Percentiles rank a stretch among this genome's conserved stretches.
Evolutionary conservation across 2,329 filamentous ascomycete species (phyloP).

Genomic region (Aureobasidium melanogenum): DNA sequence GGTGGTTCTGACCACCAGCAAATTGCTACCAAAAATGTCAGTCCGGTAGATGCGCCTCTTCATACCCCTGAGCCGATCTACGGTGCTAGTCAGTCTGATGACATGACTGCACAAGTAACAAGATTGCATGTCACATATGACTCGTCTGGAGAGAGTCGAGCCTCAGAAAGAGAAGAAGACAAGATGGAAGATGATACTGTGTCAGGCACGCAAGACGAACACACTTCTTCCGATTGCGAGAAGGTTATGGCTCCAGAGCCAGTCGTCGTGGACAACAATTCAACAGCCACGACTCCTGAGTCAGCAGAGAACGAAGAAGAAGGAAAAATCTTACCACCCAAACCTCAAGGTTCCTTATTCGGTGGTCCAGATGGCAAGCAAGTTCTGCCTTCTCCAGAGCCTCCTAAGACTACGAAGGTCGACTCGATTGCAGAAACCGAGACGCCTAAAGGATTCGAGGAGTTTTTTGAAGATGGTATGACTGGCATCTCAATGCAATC

Average conservation of each 20-base stretch:
- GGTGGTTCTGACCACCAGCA: not conserved
- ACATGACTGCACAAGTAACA: not conserved
- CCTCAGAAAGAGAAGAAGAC: not conserved
- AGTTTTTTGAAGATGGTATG: not conserved
- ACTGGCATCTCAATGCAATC: not conserved
- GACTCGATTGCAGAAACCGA: not conserved
- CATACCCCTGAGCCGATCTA: not conserved
- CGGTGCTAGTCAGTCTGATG: not conserved
- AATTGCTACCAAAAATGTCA: not conserved
- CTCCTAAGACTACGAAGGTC: not conserved
- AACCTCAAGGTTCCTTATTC: not conserved
- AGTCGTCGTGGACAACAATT: not conserved
- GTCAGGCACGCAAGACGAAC: not conserved
- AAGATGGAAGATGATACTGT: not conserved
- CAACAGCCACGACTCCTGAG: not conserved
- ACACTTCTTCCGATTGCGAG: not conserved
- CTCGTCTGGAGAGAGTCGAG: not conserved
- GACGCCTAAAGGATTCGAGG: not conserved
- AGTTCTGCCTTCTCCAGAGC: not conserved
- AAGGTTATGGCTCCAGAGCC: not conserved
- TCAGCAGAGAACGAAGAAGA: not conserved
- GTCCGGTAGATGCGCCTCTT: not conserved
- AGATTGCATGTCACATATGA: not conserved
- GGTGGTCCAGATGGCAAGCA: not conserved
- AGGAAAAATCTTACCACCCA: not conserved